These are phyloP conservation scores for Ganoderma multipileum DNA, from an alignment of 1,284 basidiomycete species.

Conservation along the genomic window DNA sequence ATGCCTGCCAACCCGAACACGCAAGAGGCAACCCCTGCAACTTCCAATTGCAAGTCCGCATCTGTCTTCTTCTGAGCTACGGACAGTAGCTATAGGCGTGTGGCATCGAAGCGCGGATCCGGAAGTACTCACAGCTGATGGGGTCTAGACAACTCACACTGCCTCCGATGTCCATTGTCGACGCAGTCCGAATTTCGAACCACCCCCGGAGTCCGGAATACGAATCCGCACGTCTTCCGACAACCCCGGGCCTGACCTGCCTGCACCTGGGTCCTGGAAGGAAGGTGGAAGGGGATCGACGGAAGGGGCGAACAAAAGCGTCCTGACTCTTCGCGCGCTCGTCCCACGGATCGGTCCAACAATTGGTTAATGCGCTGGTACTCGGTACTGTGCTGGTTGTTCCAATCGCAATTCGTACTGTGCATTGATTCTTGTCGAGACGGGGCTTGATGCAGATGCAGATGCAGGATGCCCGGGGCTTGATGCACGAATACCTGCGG, in stretches of 20 bases:
- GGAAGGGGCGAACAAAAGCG: conserved; percentile 13
- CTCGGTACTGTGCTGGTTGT: too few relatives aligned
- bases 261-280: neutral
- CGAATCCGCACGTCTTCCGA: neutral
- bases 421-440: neutral
- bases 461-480: neutral
- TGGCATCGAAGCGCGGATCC: neutral
- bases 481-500: neutral
- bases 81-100: neutral
- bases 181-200: neutral
- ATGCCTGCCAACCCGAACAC: neutral
- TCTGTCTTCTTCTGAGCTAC: neutral
- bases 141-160: too few relatives aligned
- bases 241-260: neutral
- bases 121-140: too few relatives aligned
- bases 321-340: neutral
- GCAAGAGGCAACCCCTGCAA: neutral
- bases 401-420: neutral
- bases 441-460: neutral
- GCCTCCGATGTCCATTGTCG: neutral
- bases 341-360: conserved; percentile 1
- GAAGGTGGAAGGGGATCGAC: neutral
- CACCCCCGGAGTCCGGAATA: neutral
- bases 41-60: neutral
- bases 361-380: neutral